These are phyloP conservation scores for Leishmania turanica DNA, from an alignment of 208 protist genomes.

Conservation along the genomic window DNA sequence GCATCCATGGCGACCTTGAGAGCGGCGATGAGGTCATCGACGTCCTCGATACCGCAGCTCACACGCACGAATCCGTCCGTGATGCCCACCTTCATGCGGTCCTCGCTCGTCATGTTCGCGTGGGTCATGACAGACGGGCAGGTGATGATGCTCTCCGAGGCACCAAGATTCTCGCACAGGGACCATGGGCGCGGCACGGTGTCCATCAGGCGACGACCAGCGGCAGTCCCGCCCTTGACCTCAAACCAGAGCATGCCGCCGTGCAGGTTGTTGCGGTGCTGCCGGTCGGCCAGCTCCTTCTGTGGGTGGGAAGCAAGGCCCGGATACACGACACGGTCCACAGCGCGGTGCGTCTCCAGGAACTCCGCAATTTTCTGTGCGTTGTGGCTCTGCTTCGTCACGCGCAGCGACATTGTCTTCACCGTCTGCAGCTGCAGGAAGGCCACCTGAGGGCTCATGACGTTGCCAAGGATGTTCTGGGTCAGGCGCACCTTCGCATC, in stretches of 20 bases:
- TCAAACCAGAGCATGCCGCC: conserved; percentile 95
- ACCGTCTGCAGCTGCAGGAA: conserved; percentile 95
- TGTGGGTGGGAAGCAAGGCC: conserved; percentile 93
- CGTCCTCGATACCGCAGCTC: conserved; percentile 95
- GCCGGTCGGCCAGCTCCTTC: conserved; percentile 94
- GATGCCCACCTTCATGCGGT: conserved; percentile 93
- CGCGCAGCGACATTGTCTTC: conserved; percentile 96
- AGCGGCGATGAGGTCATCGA: conserved; percentile 90
- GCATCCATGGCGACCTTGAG: conserved; percentile 89
- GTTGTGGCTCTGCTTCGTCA: conserved; percentile 91
- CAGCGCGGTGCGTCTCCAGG: conserved; percentile 72
- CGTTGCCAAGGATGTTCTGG: conserved; percentile 95
- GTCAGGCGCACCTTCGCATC: conserved; percentile 89
- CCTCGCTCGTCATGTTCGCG: conserved; percentile 93
- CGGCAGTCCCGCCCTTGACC: conserved; percentile 74
- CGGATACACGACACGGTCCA: conserved; percentile 93
- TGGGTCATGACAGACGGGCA: conserved; percentile 97
- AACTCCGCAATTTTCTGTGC: conserved; percentile 93
- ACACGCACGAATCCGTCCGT: conserved; percentile 94
- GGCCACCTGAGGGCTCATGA: conserved; percentile 93
- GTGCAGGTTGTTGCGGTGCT: conserved; percentile 86
- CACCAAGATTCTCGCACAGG: conserved; percentile 94
- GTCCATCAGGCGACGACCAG: conserved; percentile 83
- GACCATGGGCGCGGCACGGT: conserved; percentile 86
- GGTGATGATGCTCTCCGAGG: conserved; percentile 95